Evolutionary conservation across 2,329 filamentous ascomycete species (phyloP), one percentile per base, ranked within the genome.

Genomic region (Lecanicillium sp.): DNA sequence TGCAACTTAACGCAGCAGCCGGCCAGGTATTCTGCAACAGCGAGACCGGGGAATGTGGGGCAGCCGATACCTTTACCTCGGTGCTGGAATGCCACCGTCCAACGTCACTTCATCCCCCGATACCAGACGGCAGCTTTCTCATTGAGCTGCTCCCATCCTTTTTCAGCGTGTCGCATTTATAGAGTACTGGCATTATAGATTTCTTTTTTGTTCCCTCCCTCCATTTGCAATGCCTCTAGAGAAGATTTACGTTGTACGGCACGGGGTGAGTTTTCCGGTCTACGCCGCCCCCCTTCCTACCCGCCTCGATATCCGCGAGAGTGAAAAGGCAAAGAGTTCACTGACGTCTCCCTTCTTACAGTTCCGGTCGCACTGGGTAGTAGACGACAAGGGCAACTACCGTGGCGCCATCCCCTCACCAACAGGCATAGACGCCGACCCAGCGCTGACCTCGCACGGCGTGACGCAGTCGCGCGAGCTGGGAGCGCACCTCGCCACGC

Each of bases 361-460:
- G 89, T 95, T 94, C 62, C 87, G 92, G 46, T 82, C 85, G 47
- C 88, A 84, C 58, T 97, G 89, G 87, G 77, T 78, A 31, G 86
- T 97, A 44, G 81, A 97, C 62, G 78, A 80, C 44, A 90, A 86
- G 28, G 90, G 92, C 38, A 72, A 72, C 50, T 97, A 97, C 67
- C 75, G 73, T 39, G 69, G 84, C 17, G 71, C 70, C 42, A 78
- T 92, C 48, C 78, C 73, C 30, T 87, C 86, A 28, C 90, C 92
- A 1, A 97, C 92, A 5, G 85, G 86, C 38, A 88, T 95, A 46
- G 74, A 89, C 4, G 84, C 84, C 18, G 92, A 98, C 57, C 89
- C 89, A 33, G 81, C 87, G 9, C 74, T 98, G 50, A 88, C 89
- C 7, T 79, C 85, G 17, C 82, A 97, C 55, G 92, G 92, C 42